Conservation (phyloP, 2,329 filamentous ascomycete species). For the Trichoderma arundinaceum region DNA sequence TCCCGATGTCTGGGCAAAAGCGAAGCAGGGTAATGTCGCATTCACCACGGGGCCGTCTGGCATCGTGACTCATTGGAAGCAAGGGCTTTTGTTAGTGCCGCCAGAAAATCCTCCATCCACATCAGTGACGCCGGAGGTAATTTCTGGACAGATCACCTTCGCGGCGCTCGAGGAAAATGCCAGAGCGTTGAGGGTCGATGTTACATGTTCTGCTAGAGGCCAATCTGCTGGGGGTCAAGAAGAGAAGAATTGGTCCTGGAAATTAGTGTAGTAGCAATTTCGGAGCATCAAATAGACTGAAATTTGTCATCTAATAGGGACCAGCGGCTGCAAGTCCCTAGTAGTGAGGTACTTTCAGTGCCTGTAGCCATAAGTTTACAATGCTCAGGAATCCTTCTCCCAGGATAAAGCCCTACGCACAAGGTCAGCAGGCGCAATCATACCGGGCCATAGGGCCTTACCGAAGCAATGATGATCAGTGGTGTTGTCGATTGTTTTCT, state of each 20-base stretch:
- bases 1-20: slow-evolving; percentile 66
- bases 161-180: slow-evolving; percentile 71
- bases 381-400: slow-evolving; percentile 94
- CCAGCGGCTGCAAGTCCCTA: slow-evolving; percentile 41
- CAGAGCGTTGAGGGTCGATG: slow-evolving; percentile 68
- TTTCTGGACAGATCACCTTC: slow-evolving; percentile 74
- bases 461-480: slow-evolving; percentile 83
- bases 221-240: slow-evolving; percentile 35
- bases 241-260: slow-evolving; percentile 57
- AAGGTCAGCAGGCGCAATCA: background rate
- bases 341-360: slow-evolving; percentile 74
- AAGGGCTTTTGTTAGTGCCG: slow-evolving; percentile 76
- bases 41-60: slow-evolving; percentile 86
- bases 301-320: background rate
- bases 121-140: slow-evolving; percentile 59
- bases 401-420: slow-evolving; percentile 76
- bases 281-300: background rate
- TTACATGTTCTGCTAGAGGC: slow-evolving; percentile 63
- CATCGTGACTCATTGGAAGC: slow-evolving; percentile 87
- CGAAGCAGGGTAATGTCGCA: slow-evolving; percentile 67
- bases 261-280: slow-evolving; percentile 48
- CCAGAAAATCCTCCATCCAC: slow-evolving; percentile 55
- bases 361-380: slow-evolving; percentile 83
- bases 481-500: slow-evolving; percentile 67
- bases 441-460: slow-evolving; percentile 42